Evolutionary conservation across 2,329 filamentous ascomycete genomes (phyloP), one percentile per base, ranked within the genome.

Genomic region (Ambrosiella cleistominuta): DNA sequence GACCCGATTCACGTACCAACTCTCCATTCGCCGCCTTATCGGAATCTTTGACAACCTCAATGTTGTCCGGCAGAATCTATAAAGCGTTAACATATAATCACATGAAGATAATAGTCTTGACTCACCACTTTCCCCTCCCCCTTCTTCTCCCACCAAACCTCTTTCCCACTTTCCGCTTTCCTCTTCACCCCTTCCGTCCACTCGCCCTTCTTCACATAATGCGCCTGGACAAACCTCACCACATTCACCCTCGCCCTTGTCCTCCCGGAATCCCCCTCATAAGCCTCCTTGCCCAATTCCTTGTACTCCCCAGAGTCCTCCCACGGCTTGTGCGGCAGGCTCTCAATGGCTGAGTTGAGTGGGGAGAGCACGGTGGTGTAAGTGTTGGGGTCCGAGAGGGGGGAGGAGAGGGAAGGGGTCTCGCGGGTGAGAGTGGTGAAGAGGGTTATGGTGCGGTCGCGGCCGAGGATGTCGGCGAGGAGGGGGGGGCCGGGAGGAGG

Each of bases 361-460:
- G 93, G 93, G 4, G 90, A 91, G 2, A 97, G 80, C 27, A 97
- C 82, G 1, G 89, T 96, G 13, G 86, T 86, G 67, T 91, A 90
- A 60, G 77, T 70, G 0, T 72, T 66, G 0, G 75, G 69, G 66
- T 88, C 78, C 64, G 85, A 79, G 12, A 97, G 78, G 0, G 86
- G 85, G 19, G 73, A 71, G 8, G 81, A 78, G 17, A 90, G 76
- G n/a, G 76, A 71, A 52, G 82, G 78, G 64, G 90, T 81, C 66
- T 91, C 84, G 60, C 89, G 81, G 4, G 85, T 83, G 65, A 95
- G 81, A 47, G 82, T 82, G 37, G 88, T 85, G 70, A 96, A 97
- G 64, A 90, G 83, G 62, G 88, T 89, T 67, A 95, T 86, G 61
- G 76, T 79, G 64, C 86, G 82, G 58, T 88, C 82, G 63, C 83